A percentile compares a stretch with the other conserved stretches of the same genome.
Evolutionary conservation across 2,329 filamentous ascomycete species (phyloP).

Genomic region (Thelonectria blattea): DNA sequence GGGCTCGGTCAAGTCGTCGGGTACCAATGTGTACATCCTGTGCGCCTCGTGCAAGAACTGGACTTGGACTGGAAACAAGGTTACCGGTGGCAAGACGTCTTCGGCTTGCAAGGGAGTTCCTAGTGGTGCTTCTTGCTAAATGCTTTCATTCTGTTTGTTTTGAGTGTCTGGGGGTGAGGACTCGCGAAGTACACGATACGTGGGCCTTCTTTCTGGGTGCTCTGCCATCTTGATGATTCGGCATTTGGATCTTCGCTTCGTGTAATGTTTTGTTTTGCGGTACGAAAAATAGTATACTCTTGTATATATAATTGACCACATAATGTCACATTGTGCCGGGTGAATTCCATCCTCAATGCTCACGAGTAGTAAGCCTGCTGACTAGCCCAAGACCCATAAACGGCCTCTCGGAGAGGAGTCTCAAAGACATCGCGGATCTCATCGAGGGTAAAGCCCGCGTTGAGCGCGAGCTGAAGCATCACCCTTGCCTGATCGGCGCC

Average conservation of each 20-base stretch:
- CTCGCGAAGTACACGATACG: background rate
- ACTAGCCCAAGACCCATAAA: constrained; percentile 7
- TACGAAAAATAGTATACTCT: background rate
- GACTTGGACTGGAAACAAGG: constrained; percentile 55
- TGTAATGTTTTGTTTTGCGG: background rate
- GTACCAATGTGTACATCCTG: constrained; percentile 57
- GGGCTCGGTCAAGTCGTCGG: constrained; percentile 49
- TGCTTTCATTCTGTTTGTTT: background rate
- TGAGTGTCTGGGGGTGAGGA: background rate
- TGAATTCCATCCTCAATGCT: background rate
- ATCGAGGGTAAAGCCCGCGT: constrained; percentile 37
- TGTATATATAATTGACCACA: background rate
- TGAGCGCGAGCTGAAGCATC: constrained; percentile 42
- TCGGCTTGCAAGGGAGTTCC: constrained; percentile 38
- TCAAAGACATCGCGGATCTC: constrained; percentile 41
- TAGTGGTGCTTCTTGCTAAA: constrained; percentile 33
- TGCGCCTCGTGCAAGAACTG: constrained; percentile 59
- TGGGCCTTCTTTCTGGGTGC: background rate
- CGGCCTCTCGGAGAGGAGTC: constrained; percentile 21
- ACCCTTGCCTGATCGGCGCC: constrained; percentile 41
- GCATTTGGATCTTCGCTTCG: background rate
- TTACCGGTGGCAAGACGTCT: constrained; percentile 58
- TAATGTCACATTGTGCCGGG: background rate
- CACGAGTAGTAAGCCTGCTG: constrained; percentile 9
- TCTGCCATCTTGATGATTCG: background rate